Percentiles rank a stretch among this genome's conserved stretches.
phyloP scores from a whole-genome alignment of 345 rosid genomes.

The Abelmoschus esculentus region DNA sequence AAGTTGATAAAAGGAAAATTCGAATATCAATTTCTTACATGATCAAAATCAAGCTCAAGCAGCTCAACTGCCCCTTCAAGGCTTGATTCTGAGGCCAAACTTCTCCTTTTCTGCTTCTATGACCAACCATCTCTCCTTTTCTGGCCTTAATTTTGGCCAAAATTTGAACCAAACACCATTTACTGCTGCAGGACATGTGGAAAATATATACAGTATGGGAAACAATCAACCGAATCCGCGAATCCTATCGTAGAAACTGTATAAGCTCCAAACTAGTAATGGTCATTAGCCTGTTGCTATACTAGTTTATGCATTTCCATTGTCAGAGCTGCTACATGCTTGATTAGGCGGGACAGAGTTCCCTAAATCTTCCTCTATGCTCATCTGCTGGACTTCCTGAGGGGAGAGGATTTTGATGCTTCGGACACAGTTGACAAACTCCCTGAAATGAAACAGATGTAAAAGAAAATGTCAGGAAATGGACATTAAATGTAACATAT shows the following conservation, averaged over 20 bases:
- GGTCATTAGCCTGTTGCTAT: slow-evolving; percentile 14
- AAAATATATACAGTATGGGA: slow-evolving; percentile 2
- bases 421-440: slow-evolving; percentile 62
- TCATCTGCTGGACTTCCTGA: slow-evolving; percentile 78
- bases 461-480: not conserved
- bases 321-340: slow-evolving; percentile 65
- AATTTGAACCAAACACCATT: not conserved
- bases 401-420: slow-evolving; percentile 65
- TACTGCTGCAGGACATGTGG: not conserved
- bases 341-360: slow-evolving; percentile 45
- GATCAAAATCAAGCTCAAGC: slow-evolving; percentile 8
- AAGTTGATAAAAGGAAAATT: not conserved
- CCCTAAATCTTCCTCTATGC: slow-evolving; percentile 59
- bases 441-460: slow-evolving; percentile 29
- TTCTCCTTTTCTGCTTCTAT: not conserved
- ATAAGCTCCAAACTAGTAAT: slow-evolving; percentile 4
- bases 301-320: slow-evolving; percentile 35
- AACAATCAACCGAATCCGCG: slow-evolving; percentile 16
- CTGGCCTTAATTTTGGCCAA: not conserved
- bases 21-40: not conserved
- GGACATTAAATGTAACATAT: not conserved
- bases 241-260: slow-evolving; percentile 4
- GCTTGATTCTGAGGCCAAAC: not conserved
- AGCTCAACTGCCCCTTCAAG: not conserved
- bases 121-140: not conserved